Base-by-base conservation (phyloP, 345 rosid genomes). In the Capsella bursapastoris region DNA sequence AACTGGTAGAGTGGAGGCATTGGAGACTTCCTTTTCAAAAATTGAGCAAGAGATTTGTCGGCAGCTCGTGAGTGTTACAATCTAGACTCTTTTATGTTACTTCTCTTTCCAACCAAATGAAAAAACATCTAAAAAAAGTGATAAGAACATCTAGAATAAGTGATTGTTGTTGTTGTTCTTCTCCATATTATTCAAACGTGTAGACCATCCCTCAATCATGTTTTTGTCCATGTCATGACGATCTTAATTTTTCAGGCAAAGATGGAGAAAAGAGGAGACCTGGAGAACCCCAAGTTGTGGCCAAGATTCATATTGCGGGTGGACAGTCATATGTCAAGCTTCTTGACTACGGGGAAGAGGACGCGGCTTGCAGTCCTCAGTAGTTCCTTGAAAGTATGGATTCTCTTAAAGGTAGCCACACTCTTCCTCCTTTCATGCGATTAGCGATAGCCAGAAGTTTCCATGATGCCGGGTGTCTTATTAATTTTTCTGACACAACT, bases 1-100 rank as follows among this genome's bases (percentile, higher is more conserved):
- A 65, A 88, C 99, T 71, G 99, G 97, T 57, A 90, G 99, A 76
- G 97, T 95, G 47, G 99, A 88, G 90, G 96, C 99, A 71, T 62
- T 95, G 9, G 97, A 90, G 85, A 95, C 99, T 62, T 85, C 99
- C 47, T 90, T 87, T 74, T 91, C 96, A 47, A 95, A 91, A 83
- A 91, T 94, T 51, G 99, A 94, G 78, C 99, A 91, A 86, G 96
- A 88, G 75, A 90, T 94, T 51, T 86, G 92, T 64, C 90, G 97
- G 49, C 71, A 80, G 80, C 90, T 91, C 27, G 99, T 94, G 78
- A 88, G 98, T 80, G 44, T 31, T 48, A 22, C 50, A 22, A 47
- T 41, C 51, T 57, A 18, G 25, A 48, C 38, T 2, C n/a, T 32
- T 53, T 43, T 52, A 3, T 53, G 15, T 70, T 69, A 68, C 32